Percentiles rank a stretch among this genome's conserved stretches.
These are phyloP conservation scores for Psilocybe mexicana DNA, from an alignment of 1,284 basidiomycete species.

Conservation along the genomic window DNA sequence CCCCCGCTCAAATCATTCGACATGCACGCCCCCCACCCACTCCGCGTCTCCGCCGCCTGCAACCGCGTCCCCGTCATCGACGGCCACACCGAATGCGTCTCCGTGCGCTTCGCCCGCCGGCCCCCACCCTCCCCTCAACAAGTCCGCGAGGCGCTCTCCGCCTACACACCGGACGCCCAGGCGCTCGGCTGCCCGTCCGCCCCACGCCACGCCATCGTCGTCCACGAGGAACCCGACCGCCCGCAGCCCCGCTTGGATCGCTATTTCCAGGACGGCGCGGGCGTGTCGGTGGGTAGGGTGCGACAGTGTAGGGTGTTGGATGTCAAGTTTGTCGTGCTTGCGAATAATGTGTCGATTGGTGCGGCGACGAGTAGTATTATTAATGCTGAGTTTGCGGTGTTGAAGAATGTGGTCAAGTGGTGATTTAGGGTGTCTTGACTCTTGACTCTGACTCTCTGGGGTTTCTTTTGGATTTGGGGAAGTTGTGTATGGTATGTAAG, in stretches of 20 bases:
- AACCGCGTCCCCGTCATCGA: constrained; percentile 94
- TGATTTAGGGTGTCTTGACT: neutral
- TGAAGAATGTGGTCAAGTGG: constrained; percentile 64
- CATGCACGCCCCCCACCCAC: constrained; percentile 77
- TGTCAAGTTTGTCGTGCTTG: constrained; percentile 93
- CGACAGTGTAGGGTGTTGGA: constrained; percentile 91
- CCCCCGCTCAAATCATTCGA: constrained; percentile 82
- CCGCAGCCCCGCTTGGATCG: constrained; percentile 95
- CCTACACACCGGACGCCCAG: constrained; percentile 81
- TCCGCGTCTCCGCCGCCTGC: constrained; percentile 89
- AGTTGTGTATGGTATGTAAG: too few relatives aligned
- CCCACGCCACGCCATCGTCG: constrained; percentile 83
- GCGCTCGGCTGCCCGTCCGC: constrained; percentile 84
- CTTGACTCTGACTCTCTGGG: too few relatives aligned
- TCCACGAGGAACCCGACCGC: constrained; percentile 91
- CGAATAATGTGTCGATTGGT: constrained; percentile 95
- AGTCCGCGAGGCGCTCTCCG: constrained; percentile 78
- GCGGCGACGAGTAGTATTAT: constrained; percentile 98
- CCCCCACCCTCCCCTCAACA: constrained; percentile 89
- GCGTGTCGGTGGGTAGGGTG: constrained; percentile 90
- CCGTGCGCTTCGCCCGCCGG: constrained; percentile 78
- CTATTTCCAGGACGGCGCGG: constrained; percentile 90
- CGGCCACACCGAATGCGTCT: constrained; percentile 89
- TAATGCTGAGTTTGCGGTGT: constrained; percentile 94
- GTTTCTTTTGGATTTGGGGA: too few relatives aligned